phyloP scores from a whole-genome alignment of 1,284 basidiomycete species.

The Boletus semigastroideus region DNA sequence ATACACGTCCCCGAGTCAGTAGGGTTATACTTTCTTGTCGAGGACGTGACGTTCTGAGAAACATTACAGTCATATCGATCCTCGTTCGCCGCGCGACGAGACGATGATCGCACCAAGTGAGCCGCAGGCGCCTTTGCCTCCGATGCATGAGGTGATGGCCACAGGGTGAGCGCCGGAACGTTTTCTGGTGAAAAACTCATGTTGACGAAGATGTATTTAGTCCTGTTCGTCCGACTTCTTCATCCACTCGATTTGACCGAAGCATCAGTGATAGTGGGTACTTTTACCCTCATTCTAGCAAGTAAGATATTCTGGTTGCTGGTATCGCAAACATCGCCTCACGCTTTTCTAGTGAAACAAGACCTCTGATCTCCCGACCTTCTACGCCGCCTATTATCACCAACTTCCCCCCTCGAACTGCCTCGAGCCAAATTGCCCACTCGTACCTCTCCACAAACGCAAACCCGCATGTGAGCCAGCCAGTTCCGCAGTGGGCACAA shows the following conservation, averaged over 20 bases:
- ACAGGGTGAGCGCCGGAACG: slow-evolving; percentile 26
- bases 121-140: slow-evolving; percentile 38
- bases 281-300: slow-evolving; percentile 11
- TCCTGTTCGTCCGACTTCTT: slow-evolving; percentile 20
- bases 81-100: slow-evolving; percentile 37
- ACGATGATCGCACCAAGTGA: slow-evolving; percentile 23
- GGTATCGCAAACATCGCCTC: background rate
- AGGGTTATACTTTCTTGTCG: slow-evolving; percentile 3
- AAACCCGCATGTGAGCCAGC: slow-evolving; percentile 26
- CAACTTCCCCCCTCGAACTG: slow-evolving; percentile 17
- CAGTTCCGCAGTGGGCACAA: slow-evolving; percentile 30
- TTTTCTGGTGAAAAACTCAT: background rate
- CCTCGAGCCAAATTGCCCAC: slow-evolving; percentile 23
- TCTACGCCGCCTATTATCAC: slow-evolving; percentile 33
- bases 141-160: slow-evolving; percentile 38
- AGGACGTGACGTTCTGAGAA: background rate
- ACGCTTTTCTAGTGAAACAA: slow-evolving; percentile 34
- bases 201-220: slow-evolving; percentile 11
- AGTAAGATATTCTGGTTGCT: slow-evolving; percentile 18
- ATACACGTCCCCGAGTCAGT: slow-evolving; percentile 28
- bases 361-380: slow-evolving; percentile 36
- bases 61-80: slow-evolving; percentile 27
- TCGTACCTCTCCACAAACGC: slow-evolving; percentile 21
- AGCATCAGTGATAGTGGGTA: slow-evolving; percentile 17
- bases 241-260: slow-evolving; percentile 28